A percentile compares a stretch with the other conserved stretches of the same genome.
Conservation (phyloP, 768 basidiomycete species). For the Termitomyces sp. region DNA sequence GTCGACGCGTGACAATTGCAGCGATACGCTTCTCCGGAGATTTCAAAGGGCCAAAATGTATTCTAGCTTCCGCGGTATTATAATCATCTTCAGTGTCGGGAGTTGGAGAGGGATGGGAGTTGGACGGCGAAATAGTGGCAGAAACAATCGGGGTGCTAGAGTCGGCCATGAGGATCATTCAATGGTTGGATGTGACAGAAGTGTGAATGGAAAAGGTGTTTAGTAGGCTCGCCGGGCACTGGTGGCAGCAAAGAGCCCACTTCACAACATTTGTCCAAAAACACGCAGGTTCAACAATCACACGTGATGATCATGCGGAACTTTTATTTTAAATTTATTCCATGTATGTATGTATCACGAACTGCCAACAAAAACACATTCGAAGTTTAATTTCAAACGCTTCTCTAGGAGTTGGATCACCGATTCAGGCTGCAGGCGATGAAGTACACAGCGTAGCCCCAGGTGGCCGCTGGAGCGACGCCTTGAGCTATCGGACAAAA, state of each 20-base stretch:
- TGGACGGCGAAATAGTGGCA: slow-evolving; percentile 15
- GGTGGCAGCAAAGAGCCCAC: background rate
- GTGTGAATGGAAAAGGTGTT: background rate
- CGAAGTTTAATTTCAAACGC: no score
- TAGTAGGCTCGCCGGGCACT: background rate
- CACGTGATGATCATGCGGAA: slow-evolving; percentile 11
- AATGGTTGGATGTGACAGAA: background rate
- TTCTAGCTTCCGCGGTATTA: slow-evolving; percentile 38
- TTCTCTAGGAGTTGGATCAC: no score
- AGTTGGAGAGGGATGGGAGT: slow-evolving; percentile 18
- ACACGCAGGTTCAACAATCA: slow-evolving; percentile 11
- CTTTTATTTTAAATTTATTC: no score
- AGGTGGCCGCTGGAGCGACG: slow-evolving; percentile 15
- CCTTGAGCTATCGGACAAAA: slow-evolving; percentile 21
- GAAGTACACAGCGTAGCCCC: background rate
- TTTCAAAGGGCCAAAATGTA: slow-evolving; percentile 48
- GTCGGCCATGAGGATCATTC: background rate
- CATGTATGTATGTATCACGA: background rate
- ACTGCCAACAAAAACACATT: background rate
- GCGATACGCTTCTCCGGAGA: slow-evolving; percentile 50
- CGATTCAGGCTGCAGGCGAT: background rate
- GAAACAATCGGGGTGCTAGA: background rate
- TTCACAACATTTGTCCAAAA: background rate
- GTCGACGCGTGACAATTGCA: slow-evolving; percentile 26
- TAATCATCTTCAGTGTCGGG: slow-evolving; percentile 40